Evolutionary conservation across 257 asterid species (phyloP), one percentile per base, ranked within the genome.

Genomic region (Lithospermum erythrorhizon): DNA sequence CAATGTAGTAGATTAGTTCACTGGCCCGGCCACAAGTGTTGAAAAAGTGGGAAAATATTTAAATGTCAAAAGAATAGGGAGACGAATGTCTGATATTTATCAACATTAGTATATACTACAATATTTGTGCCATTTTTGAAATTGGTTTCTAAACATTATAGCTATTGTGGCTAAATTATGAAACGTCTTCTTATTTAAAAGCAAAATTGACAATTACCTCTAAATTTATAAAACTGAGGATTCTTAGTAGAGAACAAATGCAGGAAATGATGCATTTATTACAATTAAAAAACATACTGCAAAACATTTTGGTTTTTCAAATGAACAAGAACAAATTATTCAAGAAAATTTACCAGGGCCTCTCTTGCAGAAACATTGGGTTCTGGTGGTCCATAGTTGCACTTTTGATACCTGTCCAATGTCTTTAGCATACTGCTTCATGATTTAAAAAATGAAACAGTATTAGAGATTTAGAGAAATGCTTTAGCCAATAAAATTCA

Each of bases 321-420:
- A 41, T 41, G 2, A 41, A 41, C 48, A 41, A 41, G 15, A 16
- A 13, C 9, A 41, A 45, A 68, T 13, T 22, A 13, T 15, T 18
- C 6, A 58, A 68, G 45, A 47, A 64, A 66, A 56, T 30, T 51
- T 87, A 93, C 98, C 95, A 93, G 79, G 47, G 98, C 98, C 73
- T 88, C 98, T 72, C 95, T 83, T 41, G 95, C 61, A 67, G 97
- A 89, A 41, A 83, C 76, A 72, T 87, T 83, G 2, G 97, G 70
- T 68, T 93, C 98, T 11, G 98, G 98, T 35, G 94, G 94, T 82
- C 95, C 98, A 62, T 93, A 93, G 90, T 86, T 93, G 87, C 96
- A 81, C 70, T 89, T 93, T 62, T 93, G 99, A 71, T 93, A 93
- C 90, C 97, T 89, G 53, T 93, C 99, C 76, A 93, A 76, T 7